phyloP scores from a whole-genome alignment of 176 grass and related monocot species.

The Musa itinerans region DNA sequence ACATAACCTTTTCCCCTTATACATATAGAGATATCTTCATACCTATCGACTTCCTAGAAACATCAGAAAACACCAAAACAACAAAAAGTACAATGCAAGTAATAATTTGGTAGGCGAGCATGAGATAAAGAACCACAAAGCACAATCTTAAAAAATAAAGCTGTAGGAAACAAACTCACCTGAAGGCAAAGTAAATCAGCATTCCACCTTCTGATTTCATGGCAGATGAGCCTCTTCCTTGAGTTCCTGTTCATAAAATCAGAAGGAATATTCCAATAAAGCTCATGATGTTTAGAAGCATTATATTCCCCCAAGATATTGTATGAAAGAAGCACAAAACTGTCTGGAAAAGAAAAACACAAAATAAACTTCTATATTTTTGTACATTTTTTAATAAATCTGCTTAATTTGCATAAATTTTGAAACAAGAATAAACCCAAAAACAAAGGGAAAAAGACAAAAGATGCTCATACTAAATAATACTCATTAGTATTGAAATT shows the following conservation, averaged over 20 bases:
- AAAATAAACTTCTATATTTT: not conserved
- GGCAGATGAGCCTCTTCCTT: conserved; percentile 51
- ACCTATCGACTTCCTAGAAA: conserved; percentile 76
- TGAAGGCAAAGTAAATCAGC: conserved; percentile 85
- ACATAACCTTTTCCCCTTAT: conserved; percentile 55
- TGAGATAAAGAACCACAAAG: not conserved
- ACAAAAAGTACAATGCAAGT: too few relatives aligned
- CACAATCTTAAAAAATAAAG: not conserved
- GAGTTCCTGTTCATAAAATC: conserved; percentile 65
- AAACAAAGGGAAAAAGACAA: too few relatives aligned
- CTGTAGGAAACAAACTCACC: conserved; percentile 20
- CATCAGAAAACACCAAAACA: not conserved
- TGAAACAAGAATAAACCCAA: not conserved
- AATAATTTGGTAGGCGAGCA: not conserved
- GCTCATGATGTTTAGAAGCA: conserved; percentile 42
- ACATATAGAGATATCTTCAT: conserved; percentile 36
- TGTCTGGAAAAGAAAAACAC: conserved; percentile 28
- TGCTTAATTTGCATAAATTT: not conserved
- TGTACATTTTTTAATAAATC: not conserved
- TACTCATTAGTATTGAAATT: too few relatives aligned
- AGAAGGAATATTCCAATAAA: conserved; percentile 56
- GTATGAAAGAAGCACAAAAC: conserved; percentile 70
- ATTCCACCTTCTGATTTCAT: conserved; percentile 62
- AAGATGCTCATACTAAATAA: too few relatives aligned
- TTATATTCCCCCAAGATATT: conserved; percentile 85